phyloP scores from a whole-genome alignment of 169 alveolate genomes.

The Cyclospora cayetanensis region DNA sequence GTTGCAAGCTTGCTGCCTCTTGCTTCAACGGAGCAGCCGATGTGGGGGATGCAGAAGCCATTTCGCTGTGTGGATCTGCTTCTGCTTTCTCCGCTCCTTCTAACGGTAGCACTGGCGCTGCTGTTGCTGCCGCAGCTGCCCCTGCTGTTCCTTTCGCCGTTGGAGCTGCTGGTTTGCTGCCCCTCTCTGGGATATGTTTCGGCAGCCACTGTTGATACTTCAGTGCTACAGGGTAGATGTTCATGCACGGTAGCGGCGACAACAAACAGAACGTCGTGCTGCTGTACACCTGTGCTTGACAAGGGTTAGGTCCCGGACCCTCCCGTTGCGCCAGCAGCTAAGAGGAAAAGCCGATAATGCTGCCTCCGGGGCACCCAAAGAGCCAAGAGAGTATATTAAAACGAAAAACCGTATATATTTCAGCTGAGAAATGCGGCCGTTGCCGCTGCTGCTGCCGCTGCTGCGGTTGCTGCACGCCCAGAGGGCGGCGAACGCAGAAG shows the following conservation, averaged over 20 bases:
- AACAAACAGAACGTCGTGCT: conserved; percentile 32
- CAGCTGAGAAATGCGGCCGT: conserved; percentile 32
- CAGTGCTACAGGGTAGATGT: neutral
- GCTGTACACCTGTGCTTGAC: neutral
- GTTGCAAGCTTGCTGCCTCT: conserved; percentile 6
- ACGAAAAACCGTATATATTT: conserved; percentile 31
- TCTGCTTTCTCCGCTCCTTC: neutral
- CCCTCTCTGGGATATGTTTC: neutral
- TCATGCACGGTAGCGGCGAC: neutral
- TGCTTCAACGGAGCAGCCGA: conserved; percentile 29
- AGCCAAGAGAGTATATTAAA: neutral
- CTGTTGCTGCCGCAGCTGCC: conserved; percentile 6
- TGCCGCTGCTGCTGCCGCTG: conserved; percentile 60
- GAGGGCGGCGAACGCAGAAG: conserved; percentile 44
- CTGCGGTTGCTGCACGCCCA: conserved; percentile 59
- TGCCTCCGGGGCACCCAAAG: neutral
- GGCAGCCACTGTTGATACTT: conserved; percentile 34
- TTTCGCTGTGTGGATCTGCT: neutral
- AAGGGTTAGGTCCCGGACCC: conserved; percentile 44
- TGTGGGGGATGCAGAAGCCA: conserved; percentile 43
- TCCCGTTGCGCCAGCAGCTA: conserved; percentile 34
- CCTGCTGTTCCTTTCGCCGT: neutral
- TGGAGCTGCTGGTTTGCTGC: conserved; percentile 16
- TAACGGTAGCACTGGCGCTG: neutral
- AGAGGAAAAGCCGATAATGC: neutral